Conservation (phyloP, 129 eudicot species). For the Cynara cardunculus region DNA sequence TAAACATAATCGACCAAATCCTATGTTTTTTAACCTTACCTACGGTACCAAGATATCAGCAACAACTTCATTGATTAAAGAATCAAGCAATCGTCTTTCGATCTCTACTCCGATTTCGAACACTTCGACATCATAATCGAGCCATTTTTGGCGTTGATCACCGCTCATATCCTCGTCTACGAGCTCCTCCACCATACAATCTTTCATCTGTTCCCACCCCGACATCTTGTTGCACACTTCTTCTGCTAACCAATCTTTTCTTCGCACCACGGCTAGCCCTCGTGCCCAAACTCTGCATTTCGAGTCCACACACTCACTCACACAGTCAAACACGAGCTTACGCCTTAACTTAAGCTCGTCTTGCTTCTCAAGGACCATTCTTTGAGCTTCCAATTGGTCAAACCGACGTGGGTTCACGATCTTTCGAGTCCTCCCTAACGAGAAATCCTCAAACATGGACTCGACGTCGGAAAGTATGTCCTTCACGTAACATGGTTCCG, state of each 20-base stretch:
- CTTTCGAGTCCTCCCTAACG: slow-evolving; percentile 45
- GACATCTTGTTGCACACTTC: slow-evolving; percentile 62
- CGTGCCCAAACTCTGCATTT: slow-evolving; percentile 53
- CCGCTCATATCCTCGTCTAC: slow-evolving; percentile 89
- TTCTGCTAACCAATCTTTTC: slow-evolving; percentile 60
- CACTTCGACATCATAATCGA: slow-evolving; percentile 57
- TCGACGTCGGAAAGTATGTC: slow-evolving; percentile 45
- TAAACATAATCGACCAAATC: too few relatives aligned
- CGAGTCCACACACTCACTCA: slow-evolving; percentile 60
- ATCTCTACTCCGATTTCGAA: slow-evolving; percentile 62
- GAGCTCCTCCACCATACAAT: slow-evolving; percentile 87
- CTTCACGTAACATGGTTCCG: slow-evolving; percentile 58
- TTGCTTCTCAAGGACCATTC: background rate
- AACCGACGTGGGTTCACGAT: slow-evolving; percentile 61
- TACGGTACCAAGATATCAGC: too few relatives aligned
- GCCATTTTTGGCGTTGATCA: slow-evolving; percentile 59
- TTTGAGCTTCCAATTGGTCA: slow-evolving; percentile 53
- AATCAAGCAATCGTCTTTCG: slow-evolving; percentile 49
- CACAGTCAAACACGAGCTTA: slow-evolving; percentile 71
- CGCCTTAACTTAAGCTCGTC: slow-evolving; percentile 34
- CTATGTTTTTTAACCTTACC: too few relatives aligned
- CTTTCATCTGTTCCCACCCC: slow-evolving; percentile 57
- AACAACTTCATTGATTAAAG: slow-evolving; percentile 64
- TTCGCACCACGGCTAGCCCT: slow-evolving; percentile 42
- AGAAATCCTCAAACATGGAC: slow-evolving; percentile 60